Conservation (phyloP, 2,329 filamentous ascomycete species). For the Colletotrichum truncatum region DNA sequence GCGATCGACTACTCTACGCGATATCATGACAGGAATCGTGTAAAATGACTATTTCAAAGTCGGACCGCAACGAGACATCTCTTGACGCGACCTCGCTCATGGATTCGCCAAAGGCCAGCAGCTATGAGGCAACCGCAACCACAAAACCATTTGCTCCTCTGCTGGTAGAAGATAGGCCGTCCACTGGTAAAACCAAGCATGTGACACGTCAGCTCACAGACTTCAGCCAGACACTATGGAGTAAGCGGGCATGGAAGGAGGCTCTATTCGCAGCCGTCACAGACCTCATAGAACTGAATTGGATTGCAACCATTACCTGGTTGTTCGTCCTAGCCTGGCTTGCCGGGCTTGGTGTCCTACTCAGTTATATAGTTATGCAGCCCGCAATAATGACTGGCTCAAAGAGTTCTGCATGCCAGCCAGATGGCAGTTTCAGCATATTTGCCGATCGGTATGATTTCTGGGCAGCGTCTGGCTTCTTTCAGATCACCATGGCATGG, state of each 20-base stretch:
- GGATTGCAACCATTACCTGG: not conserved
- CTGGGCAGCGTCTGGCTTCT: constrained; percentile 33
- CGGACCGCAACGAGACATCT: no score
- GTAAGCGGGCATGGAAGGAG: constrained; percentile 1
- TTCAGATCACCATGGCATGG: constrained; percentile 31
- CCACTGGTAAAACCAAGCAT: not conserved
- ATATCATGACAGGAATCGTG: not conserved
- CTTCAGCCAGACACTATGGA: not conserved
- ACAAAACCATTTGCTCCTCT: constrained; percentile 4
- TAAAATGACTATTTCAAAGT: no score
- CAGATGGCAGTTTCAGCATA: constrained; percentile 28
- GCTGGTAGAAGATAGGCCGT: not conserved
- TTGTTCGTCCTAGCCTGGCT: not conserved
- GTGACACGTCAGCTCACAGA: not conserved
- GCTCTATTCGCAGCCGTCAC: not conserved
- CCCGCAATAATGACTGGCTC: not conserved
- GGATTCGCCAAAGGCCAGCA: not conserved
- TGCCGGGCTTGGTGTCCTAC: not conserved
- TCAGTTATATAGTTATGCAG: not conserved
- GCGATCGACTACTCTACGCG: rapidly evolving
- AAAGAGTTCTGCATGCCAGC: constrained; percentile 14
- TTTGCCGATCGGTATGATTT: constrained; percentile 6
- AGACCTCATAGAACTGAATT: not conserved
- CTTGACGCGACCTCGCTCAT: no score
- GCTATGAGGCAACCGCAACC: not conserved